Evolutionary conservation across 1,284 basidiomycete species (phyloP).

Genomic region (Puccinia horiana): DNA sequence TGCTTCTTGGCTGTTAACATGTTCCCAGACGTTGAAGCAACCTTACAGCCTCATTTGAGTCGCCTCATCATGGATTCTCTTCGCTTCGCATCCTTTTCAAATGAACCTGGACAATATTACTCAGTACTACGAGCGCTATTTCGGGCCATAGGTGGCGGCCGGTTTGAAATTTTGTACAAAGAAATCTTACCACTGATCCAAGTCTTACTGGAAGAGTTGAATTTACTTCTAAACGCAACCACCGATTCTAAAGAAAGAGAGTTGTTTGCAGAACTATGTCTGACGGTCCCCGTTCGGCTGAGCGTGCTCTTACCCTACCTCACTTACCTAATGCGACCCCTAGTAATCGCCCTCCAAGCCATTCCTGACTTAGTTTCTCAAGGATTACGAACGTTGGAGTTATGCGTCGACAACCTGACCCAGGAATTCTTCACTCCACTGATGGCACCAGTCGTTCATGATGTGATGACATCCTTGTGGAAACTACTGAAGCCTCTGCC

Average conservation of each 20-base stretch:
- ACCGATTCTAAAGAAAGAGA: slow-evolving; percentile 73
- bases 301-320: slow-evolving; percentile 95
- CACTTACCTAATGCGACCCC: slow-evolving; percentile 92
- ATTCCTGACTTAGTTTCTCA: slow-evolving; percentile 88
- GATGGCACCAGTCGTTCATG: slow-evolving; percentile 84
- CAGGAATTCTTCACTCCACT: slow-evolving; percentile 98
- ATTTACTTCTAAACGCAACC: slow-evolving; percentile 81
- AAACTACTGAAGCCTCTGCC: slow-evolving; percentile 87
- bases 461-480: slow-evolving; percentile 92
- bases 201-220: slow-evolving; percentile 93
- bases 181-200: slow-evolving; percentile 94
- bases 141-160: slow-evolving; percentile 94
- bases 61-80: slow-evolving; percentile 97
- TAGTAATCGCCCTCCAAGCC: slow-evolving; percentile 86
- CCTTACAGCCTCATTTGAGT: slow-evolving; percentile 86
- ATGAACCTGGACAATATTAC: slow-evolving; percentile 89
- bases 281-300: slow-evolving; percentile 92
- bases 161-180: slow-evolving; percentile 93
- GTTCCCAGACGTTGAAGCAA: slow-evolving; percentile 82
- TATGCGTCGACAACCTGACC: slow-evolving; percentile 99
- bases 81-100: slow-evolving; percentile 84
- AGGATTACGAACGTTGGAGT: slow-evolving; percentile 90
- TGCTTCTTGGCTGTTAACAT: slow-evolving; percentile 85
- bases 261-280: slow-evolving; percentile 93
- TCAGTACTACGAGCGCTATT: slow-evolving; percentile 91